Conservation (phyloP, 2,329 filamentous ascomycete species). For the Aspergillus sp. region DNA sequence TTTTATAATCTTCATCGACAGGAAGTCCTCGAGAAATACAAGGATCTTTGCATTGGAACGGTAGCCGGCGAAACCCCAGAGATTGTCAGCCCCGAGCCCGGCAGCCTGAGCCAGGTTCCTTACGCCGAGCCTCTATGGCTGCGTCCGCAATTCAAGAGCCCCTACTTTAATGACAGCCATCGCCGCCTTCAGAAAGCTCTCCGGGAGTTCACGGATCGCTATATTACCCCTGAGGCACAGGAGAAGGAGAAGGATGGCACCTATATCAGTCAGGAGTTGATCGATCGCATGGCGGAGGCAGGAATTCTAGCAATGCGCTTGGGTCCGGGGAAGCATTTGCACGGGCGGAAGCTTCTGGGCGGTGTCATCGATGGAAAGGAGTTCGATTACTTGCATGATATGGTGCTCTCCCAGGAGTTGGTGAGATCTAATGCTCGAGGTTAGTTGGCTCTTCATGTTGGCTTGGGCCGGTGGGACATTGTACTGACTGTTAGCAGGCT, state of each 20-base stretch:
- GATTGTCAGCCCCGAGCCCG: slow-evolving; percentile 68
- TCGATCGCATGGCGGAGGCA: slow-evolving; percentile 74
- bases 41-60: slow-evolving; percentile 71
- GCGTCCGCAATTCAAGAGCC: slow-evolving; percentile 71
- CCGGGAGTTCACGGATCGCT: slow-evolving; percentile 70
- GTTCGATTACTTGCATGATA: slow-evolving; percentile 85
- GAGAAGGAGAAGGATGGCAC: slow-evolving; percentile 74
- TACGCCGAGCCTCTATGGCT: slow-evolving; percentile 88
- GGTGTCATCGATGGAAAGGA: slow-evolving; percentile 74
- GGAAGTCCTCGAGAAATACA: slow-evolving; percentile 82
- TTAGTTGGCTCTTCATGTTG: slow-evolving; percentile 10
- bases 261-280: slow-evolving; percentile 69
- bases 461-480: not conserved
- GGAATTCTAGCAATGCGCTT: slow-evolving; percentile 80
- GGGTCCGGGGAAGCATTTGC: slow-evolving; percentile 78
- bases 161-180: slow-evolving; percentile 80
- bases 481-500: slow-evolving; percentile 48
- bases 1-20: slow-evolving; percentile 94
- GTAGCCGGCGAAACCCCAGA: slow-evolving; percentile 74
- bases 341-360: slow-evolving; percentile 67
- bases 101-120: slow-evolving; percentile 74
- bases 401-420: slow-evolving; percentile 75
- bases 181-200: slow-evolving; percentile 67
- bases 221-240: slow-evolving; percentile 73
- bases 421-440: slow-evolving; percentile 68